A percentile compares a stretch with the other conserved stretches of the same genome.
Conservation (phyloP, 2,329 filamentous ascomycete genomes). For the Alternaria solani region DNA sequence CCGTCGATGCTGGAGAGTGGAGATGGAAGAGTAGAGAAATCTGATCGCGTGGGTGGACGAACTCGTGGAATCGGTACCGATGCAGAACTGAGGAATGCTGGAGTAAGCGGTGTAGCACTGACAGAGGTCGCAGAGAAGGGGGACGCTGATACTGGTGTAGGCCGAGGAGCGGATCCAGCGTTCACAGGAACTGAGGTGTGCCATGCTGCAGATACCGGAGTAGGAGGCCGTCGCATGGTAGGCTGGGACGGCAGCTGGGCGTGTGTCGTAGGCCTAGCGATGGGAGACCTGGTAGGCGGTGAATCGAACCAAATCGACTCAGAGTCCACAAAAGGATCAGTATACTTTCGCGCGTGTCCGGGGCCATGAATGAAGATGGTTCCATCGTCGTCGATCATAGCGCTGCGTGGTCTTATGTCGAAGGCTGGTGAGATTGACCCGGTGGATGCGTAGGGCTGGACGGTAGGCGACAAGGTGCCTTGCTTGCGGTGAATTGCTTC, state of each 20-base stretch:
- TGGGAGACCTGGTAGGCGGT: background rate
- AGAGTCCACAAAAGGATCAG: slow-evolving; percentile 16
- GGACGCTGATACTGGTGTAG: background rate
- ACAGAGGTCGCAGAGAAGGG: background rate
- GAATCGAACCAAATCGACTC: too few relatives aligned
- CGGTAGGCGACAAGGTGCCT: background rate
- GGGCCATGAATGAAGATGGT: background rate
- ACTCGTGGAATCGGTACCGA: background rate
- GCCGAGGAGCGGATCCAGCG: background rate
- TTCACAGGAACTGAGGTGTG: background rate
- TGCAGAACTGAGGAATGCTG: background rate
- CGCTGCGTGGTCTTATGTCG: background rate
- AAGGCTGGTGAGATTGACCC: background rate
- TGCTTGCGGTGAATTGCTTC: background rate
- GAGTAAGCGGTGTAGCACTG: background rate
- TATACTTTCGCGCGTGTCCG: slow-evolving; percentile 8
- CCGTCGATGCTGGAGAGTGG: slow-evolving; percentile 1
- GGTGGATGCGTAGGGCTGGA: background rate
- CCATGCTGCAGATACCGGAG: background rate
- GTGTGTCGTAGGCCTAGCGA: background rate
- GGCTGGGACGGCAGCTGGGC: background rate
- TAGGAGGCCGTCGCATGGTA: too few relatives aligned
- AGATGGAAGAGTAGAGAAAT: slow-evolving; percentile 13
- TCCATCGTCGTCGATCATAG: background rate
- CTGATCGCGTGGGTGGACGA: background rate